Evolutionary conservation across 2,329 filamentous ascomycete species (phyloP), one percentile per base, ranked within the genome.

Genomic region (Penicillium italicum): DNA sequence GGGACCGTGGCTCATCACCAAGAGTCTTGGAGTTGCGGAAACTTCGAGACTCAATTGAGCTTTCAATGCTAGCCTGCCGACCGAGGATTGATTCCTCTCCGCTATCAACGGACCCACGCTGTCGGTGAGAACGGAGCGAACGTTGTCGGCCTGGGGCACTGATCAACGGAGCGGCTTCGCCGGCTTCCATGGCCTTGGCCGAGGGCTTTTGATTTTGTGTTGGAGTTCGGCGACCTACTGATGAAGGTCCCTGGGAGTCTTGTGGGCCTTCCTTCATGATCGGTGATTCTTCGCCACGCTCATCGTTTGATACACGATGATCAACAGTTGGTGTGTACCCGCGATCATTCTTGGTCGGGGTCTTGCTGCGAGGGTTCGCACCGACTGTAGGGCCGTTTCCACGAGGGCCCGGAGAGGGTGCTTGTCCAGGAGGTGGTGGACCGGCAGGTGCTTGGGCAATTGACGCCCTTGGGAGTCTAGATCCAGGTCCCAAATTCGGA

Each of bases 71-170:
- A 20, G 62, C 55, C 56, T 69, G 72, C 55, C 73, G 71, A 30
- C 74, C 72, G 11, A 83, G 69, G 1, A 75, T 72, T 4, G 80
- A 78, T 60, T 90, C 87, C 26, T 82, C 81, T 2, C 81, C 82
- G 64, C 83, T 89, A 61, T 94, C 90, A 12, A 89, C 77, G 0
- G 88, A 88, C 28, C 81, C 81, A 67, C 87, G 86, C 34, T 81
- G 79, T 18, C 84, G 80, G 41, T 80, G 79, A 60, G 83, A 82
- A 41, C 83, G 81, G 26, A 82, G 74, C n/a, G 80, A 77, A 30
- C 79, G 73, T 73, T 82, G 77, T 45, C 77, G 69, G 24, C 74
- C 69, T 4, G 76, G 76, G 5, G 72, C 66, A 52, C 66, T 73
- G 22, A 78, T 73, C 24, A 79, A 61, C 16, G 77, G 74, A 42